These are phyloP conservation scores for Colletotrichum musae DNA, from an alignment of 2,329 filamentous ascomycete genomes.

Conservation along the genomic window DNA sequence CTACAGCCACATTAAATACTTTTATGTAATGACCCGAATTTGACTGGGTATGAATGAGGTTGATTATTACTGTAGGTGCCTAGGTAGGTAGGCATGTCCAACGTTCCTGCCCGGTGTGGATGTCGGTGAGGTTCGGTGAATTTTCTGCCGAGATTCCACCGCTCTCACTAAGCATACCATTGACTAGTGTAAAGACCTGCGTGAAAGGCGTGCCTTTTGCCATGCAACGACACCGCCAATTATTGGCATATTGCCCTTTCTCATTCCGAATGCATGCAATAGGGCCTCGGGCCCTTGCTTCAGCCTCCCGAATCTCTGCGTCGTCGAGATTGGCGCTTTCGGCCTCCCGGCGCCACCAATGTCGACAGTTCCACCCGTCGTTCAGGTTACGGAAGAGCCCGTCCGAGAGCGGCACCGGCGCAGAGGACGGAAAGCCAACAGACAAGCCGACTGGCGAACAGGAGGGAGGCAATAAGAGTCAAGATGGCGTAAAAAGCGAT, in stretches of 20 bases:
- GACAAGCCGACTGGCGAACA: conserved; percentile 40
- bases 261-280: conserved; percentile 46
- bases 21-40: background rate
- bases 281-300: conserved; percentile 45
- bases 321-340: conserved; percentile 34
- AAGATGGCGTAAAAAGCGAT: conserved; percentile 25
- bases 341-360: conserved; percentile 38
- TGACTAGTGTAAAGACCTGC: conserved; percentile 6
- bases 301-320: conserved; percentile 36
- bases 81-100: too few species aligned
- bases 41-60: conserved; percentile 9
- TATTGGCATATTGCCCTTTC: conserved; percentile 35
- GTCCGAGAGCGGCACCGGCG: conserved; percentile 31
- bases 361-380: conserved; percentile 42
- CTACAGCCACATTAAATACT: background rate
- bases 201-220: conserved; percentile 16
- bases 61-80: background rate
- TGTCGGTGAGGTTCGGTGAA: conserved; percentile 35
- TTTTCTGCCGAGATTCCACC: conserved; percentile 41
- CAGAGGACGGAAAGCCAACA: conserved; percentile 40
- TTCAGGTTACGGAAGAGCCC: conserved; percentile 35
- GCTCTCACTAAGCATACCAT: conserved; percentile 34
- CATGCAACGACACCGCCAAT: conserved; percentile 38
- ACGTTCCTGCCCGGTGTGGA: conserved; percentile 21
- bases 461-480: conserved; percentile 27